Evolutionary conservation across 371 early-diverging fungal genomes (phyloP), one percentile per base, ranked within the genome.

Genomic region (Saksenaea oblongispora): DNA sequence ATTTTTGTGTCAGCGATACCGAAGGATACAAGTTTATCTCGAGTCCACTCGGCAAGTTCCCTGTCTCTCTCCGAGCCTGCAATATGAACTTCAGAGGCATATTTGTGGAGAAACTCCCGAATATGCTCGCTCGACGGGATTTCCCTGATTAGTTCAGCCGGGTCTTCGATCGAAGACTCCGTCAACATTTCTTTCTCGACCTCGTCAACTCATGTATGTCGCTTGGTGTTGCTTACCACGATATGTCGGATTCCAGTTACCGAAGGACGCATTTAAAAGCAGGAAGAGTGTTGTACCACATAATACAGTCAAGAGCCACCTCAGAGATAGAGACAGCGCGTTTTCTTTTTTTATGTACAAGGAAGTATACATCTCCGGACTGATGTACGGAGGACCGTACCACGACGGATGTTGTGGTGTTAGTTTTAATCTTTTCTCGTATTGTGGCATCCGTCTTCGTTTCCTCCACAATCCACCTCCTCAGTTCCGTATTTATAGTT

Each of bases 1-100:
- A 86, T 82, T 53, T 78, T 64, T 18, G 82, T 68, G 41, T 83
- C 80, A 5, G 64, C 39, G 26, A 89, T 65, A 17, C 89, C 89
- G 60, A 78, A 84, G 24, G 68, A 64, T 9, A 58, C 44, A 31
- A 79, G 82, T 54, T 82, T 70, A 47, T 80, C 76, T 4, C 69
- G 73, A 0, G 89, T 89, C 76, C 85, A 86, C 17, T 70, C 67
- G 18, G 86, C 88, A 42, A 79, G 78, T 3, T 64, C 66, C 15
- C 65, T 57, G 56, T 86, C 83, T 24, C 55, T 47, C 5, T 58
- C 55, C 34, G 73, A 65, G 7, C 85, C 86, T 2, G 83, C 87
- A 2, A 84, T 60, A 58, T 83, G 84, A 9, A 78, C 55, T 24
- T 74, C 72, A 1, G 86, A 80, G 11, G 86, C 71, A 64, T 84